A percentile compares a stretch with the other conserved stretches of the same genome.
Conservation (phyloP, 768 basidiomycete genomes). For the Auricularia heimuer region DNA sequence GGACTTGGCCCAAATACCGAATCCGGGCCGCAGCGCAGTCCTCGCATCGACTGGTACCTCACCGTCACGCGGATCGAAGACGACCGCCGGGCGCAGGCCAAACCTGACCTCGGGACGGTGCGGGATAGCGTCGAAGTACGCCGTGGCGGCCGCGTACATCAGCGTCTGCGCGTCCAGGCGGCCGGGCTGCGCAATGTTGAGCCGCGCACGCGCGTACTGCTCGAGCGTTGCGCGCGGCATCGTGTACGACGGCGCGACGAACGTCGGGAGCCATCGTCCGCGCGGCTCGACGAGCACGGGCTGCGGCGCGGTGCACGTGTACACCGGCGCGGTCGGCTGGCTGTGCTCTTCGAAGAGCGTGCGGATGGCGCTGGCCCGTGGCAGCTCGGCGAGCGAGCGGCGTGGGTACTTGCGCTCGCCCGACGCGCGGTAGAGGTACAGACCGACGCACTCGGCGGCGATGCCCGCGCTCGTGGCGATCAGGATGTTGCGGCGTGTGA, state of each 20-base stretch:
- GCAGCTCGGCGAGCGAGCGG: background rate
- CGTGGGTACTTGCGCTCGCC: background rate
- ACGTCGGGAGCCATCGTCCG: background rate
- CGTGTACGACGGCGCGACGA: background rate
- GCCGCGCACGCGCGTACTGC: background rate
- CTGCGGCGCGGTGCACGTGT: background rate
- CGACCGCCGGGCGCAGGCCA: background rate
- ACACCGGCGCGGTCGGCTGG: background rate
- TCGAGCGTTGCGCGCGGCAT: background rate
- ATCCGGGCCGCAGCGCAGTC: background rate
- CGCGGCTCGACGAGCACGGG: background rate
- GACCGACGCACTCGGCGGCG: background rate
- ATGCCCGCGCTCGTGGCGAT: too few relatives aligned
- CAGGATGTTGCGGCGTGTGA: too few relatives aligned
- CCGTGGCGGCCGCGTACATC: background rate
- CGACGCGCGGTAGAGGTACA: background rate
- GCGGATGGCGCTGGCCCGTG: background rate
- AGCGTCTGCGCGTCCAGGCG: background rate
- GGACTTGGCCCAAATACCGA: background rate
- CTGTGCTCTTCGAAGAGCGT: background rate
- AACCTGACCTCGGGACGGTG: background rate
- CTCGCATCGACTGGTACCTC: background rate
- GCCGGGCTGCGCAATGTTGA: background rate
- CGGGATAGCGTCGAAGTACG: background rate
- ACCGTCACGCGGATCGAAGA: background rate